phyloP scores from a whole-genome alignment of 352 stramenopile genomes.

The Globisporangium middletonii region DNA sequence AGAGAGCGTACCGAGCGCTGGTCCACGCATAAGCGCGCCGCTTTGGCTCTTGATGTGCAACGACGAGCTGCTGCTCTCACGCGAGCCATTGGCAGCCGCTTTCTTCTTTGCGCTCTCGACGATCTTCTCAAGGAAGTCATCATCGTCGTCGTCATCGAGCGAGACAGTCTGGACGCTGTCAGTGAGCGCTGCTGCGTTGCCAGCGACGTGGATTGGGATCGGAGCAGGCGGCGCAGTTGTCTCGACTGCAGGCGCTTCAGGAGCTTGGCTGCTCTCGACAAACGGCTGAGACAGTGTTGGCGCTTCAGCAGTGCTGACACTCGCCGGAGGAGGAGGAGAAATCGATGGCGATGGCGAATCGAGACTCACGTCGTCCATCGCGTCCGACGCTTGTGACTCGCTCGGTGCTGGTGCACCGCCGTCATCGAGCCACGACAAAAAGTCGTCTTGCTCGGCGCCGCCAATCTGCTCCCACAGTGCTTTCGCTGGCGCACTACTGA shows the following conservation, averaged over 20 bases:
- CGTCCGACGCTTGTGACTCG: background rate
- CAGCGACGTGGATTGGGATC: constrained; percentile 7
- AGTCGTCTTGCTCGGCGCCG: constrained; percentile 47
- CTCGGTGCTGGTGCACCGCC: constrained; percentile 5
- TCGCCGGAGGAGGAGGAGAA: background rate
- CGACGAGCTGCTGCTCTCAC: constrained; percentile 51
- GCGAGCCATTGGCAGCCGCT: constrained; percentile 18
- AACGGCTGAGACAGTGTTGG: background rate
- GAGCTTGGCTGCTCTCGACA: background rate
- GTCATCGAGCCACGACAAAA: constrained; percentile 79
- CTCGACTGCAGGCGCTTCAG: background rate
- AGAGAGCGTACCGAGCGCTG: constrained; percentile 3
- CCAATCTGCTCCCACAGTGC: constrained; percentile 23
- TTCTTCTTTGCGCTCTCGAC: constrained; percentile 49
- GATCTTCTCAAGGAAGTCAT: constrained; percentile 55
- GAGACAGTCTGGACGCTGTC: constrained; percentile 18
- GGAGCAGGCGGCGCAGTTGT: constrained; percentile 10
- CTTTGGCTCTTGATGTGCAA: constrained; percentile 64
- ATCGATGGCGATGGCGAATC: background rate
- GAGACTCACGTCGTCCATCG: constrained; percentile 16
- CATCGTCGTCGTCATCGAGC: constrained; percentile 30
- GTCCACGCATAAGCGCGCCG: constrained; percentile 19
- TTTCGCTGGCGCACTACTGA: background rate
- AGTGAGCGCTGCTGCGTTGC: background rate
- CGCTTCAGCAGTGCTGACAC: background rate